A percentile compares a stretch with the other conserved stretches of the same genome.
These are phyloP conservation scores for Fraxinus albicans DNA, from an alignment of 305 asterid species.

Conservation along the genomic window DNA sequence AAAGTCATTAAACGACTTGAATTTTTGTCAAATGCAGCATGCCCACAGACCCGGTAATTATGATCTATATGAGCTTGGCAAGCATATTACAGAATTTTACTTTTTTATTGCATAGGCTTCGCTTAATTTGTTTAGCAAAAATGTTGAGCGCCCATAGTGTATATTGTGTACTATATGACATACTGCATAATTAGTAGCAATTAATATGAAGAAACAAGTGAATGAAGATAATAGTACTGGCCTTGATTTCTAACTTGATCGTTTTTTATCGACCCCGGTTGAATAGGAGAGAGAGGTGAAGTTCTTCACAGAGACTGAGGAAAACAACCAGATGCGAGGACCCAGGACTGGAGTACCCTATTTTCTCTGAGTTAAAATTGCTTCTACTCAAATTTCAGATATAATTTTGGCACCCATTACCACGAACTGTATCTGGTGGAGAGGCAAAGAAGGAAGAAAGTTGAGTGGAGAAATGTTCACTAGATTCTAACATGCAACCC, in stretches of 20 bases:
- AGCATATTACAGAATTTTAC: neutral
- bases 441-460: neutral
- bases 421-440: neutral
- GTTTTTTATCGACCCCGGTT: neutral
- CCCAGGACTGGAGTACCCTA: slow-evolving; percentile 98
- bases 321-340: slow-evolving; percentile 99
- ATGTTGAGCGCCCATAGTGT: neutral
- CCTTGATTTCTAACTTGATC: neutral
- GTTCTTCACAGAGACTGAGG: slow-evolving; percentile 98
- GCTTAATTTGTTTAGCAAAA: neutral
- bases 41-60: neutral
- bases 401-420: slow-evolving; percentile 6
- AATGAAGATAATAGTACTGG: neutral
- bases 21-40: neutral
- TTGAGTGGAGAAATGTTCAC: slow-evolving; percentile 10
- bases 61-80: neutral
- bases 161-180: neutral
- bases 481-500: neutral
- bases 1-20: neutral
- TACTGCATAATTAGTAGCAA: neutral
- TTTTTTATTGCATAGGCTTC: neutral
- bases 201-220: neutral
- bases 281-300: slow-evolving; percentile 86
- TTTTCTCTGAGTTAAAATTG: slow-evolving; percentile 53
- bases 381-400: slow-evolving; percentile 2